Conservation (phyloP, 768 basidiomycete genomes). For the Pholiota microspora region DNA sequence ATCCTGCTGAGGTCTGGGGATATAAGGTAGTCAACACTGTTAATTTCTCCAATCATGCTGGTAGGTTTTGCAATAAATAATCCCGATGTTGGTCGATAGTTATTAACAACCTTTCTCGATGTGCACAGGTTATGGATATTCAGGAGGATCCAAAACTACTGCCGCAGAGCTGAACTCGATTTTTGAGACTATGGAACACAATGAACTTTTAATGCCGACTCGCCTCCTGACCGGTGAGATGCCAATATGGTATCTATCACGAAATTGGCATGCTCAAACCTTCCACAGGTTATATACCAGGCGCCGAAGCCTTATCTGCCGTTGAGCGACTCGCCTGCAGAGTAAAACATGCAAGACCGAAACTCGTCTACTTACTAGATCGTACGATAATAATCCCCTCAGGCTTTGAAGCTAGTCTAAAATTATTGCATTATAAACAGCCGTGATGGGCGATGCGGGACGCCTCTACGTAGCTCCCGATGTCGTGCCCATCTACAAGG, state of each 20-base stretch:
- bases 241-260: neutral
- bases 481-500: conserved; percentile 83
- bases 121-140: conserved; percentile 72
- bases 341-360: conserved; percentile 54
- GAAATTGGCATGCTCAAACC: neutral
- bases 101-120: neutral
- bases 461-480: conserved; percentile 84
- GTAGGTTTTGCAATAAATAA: conserved; percentile 30
- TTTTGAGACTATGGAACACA: conserved; percentile 69
- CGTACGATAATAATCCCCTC: conserved; percentile 50
- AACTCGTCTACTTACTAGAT: conserved; percentile 85
- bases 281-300: conserved; percentile 78
- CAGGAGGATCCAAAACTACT: conserved; percentile 76
- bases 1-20: conserved; percentile 13
- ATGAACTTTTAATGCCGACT: conserved; percentile 69
- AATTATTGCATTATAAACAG: conserved; percentile 35
- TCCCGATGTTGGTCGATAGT: conserved; percentile 12
- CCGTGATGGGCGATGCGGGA: conserved; percentile 93
- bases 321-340: conserved; percentile 62
- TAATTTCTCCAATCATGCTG: conserved; percentile 93
- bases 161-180: conserved; percentile 75
- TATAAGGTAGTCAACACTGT: conserved; percentile 84
- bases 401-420: neutral
- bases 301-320: conserved; percentile 70
- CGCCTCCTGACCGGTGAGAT: conserved; percentile 76